Conservation (phyloP, 73 alveolate genomes). For the Tetrahymena thermophila region DNA sequence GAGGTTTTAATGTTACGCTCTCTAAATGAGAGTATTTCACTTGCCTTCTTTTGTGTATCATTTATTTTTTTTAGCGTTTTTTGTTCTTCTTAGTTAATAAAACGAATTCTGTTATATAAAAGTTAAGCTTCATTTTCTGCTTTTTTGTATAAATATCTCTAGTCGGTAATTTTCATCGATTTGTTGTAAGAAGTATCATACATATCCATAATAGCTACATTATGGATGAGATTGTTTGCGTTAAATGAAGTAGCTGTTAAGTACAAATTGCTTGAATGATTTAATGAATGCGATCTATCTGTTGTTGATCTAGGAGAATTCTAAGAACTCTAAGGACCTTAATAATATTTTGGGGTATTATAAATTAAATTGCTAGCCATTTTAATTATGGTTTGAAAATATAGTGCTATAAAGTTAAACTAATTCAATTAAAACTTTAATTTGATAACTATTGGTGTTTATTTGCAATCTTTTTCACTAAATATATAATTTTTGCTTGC, state of each 20-base stretch:
- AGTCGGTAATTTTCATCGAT: neutral
- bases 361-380: neutral
- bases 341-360: neutral
- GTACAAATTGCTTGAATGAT: neutral
- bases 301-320: neutral
- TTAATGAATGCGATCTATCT: neutral
- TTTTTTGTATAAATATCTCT: neutral
- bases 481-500: neutral
- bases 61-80: neutral
- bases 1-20: neutral
- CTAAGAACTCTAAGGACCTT: neutral
- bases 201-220: neutral
- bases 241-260: neutral
- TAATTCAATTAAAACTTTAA: neutral
- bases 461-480: neutral
- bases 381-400: neutral
- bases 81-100: neutral
- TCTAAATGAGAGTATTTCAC: neutral
- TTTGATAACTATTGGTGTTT: neutral
- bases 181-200: neutral
- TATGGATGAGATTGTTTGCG: neutral
- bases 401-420: neutral
- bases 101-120: neutral
- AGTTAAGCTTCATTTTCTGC: neutral
- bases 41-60: neutral